Base-by-base conservation (phyloP, 768 basidiomycete species). In the Sporobolomyces roseus region DNA sequence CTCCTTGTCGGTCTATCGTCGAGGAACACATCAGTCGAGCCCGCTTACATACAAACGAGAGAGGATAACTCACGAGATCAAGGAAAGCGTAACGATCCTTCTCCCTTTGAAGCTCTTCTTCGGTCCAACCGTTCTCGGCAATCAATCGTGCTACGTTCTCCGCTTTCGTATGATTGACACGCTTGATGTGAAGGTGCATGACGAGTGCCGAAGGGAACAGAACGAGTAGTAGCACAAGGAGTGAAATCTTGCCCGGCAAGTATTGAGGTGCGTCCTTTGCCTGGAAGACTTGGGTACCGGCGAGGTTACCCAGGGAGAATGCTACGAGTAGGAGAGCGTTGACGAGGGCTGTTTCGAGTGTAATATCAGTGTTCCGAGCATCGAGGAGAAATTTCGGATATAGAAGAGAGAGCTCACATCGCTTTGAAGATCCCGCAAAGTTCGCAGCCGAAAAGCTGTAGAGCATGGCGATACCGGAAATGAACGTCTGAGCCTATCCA, bases 371-470 rank as follows among this genome's bases (percentile, higher is more conserved):
- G n/a, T n/a, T n/a, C n/a, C n/a, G n/a, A n/a, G n/a, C n/a, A n/a
- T n/a, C n/a, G n/a, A n/a, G n/a, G n/a, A n/a, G n/a, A n/a, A n/a
- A n/a, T n/a, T n/a, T n/a, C n/a, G n/a, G n/a, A n/a, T n/a, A n/a
- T n/a, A n/a, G n/a, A n/a, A n/a, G n/a, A n/a, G n/a, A n/a, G n/a
- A n/a, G n/a, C n/a, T n/a, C 32, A 0, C 61, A 36, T 19, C 36
- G 87, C 80, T 88, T 87, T 10, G 85, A 87, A 61, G 85, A 84
- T 0, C 86, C 86, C 41, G 82, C 82, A 1, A 84, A 86, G 75
- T 87, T 87, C 62, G 83, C 83, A 19, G 85, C 85, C 59, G 86
- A 86, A 72, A 85, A 87, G 0, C 85, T 84, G 65, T 86, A 87
- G 12, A 87, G 80, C 0, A 83, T 81, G 0, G 85, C 83, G 25